Evolutionary conservation across 129 eudicot species (phyloP).

Genomic region (Tagetes patula): DNA sequence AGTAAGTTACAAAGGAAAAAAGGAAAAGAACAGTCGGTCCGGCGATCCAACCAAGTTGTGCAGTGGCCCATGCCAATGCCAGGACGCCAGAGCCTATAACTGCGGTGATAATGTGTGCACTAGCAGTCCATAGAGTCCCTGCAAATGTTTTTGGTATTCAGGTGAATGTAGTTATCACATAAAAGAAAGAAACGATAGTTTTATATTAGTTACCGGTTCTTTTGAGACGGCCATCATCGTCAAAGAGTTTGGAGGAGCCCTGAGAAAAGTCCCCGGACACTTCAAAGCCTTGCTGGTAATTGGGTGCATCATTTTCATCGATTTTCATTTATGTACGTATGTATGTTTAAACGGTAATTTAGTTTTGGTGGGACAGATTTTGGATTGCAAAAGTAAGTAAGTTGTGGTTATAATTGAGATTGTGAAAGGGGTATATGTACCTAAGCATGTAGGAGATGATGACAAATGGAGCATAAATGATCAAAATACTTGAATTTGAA

Average conservation of each 20-base stretch:
- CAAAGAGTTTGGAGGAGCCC: slow-evolving; percentile 43
- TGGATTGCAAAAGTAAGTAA: background rate
- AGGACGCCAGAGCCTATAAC: slow-evolving; percentile 72
- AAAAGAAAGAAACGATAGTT: too few species aligned
- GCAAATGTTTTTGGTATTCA: background rate
- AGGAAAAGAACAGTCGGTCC: slow-evolving; percentile 55
- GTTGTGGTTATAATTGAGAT: background rate
- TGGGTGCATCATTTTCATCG: slow-evolving; percentile 29
- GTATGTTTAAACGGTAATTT: too few species aligned
- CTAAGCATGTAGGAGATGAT: slow-evolving; percentile 20
- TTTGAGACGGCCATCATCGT: slow-evolving; percentile 61
- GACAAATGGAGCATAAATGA: slow-evolving; percentile 11
- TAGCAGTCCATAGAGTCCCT: slow-evolving; percentile 61
- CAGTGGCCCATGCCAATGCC: slow-evolving; percentile 71
- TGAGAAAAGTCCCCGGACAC: slow-evolving; percentile 30
- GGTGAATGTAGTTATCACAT: too few species aligned
- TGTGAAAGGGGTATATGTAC: background rate
- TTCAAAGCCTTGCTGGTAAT: slow-evolving; percentile 40
- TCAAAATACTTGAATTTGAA: slow-evolving; percentile 28
- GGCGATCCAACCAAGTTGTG: slow-evolving; percentile 72
- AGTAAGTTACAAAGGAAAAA: slow-evolving; percentile 64
- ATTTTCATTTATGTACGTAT: slow-evolving; percentile 15
- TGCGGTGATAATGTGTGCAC: slow-evolving; percentile 71
- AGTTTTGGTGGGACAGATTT: background rate
- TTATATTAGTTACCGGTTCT: slow-evolving; percentile 41